A percentile compares a stretch with the other conserved stretches of the same genome.
phyloP scores from a whole-genome alignment of 1,284 basidiomycete genomes.

The Pterulicium gracile region DNA sequence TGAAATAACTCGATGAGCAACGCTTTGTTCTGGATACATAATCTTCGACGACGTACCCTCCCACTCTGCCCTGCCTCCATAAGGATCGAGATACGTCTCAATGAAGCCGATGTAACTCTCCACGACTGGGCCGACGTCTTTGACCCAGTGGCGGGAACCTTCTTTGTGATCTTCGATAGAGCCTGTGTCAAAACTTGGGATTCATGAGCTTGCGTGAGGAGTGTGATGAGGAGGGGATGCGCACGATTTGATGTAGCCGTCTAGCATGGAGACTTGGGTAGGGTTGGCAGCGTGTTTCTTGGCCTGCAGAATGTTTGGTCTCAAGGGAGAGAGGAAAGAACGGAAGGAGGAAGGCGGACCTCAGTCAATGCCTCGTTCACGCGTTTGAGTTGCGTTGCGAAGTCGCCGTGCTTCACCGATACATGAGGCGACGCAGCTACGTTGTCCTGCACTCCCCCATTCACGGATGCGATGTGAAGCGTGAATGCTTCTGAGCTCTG shows the following conservation, averaged over 20 bases:
- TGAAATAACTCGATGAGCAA: no score
- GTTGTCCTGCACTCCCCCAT: no score
- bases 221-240: conserved; percentile 12
- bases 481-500: conserved; percentile 19
- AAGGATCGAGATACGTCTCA: conserved; percentile 78
- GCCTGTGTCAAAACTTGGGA: conserved; percentile 57
- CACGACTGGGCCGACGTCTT: conserved; percentile 78
- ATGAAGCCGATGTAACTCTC: conserved; percentile 78
- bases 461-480: neutral
- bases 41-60: conserved; percentile 41
- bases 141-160: conserved; percentile 71
- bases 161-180: conserved; percentile 71
- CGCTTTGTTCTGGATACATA: neutral
- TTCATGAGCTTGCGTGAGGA: neutral
- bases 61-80: conserved; percentile 77
- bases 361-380: neutral
- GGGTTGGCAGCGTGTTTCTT: conserved; percentile 64
- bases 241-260: conserved; percentile 69
- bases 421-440: neutral
- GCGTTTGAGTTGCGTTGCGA: neutral
- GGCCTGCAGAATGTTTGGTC: conserved; percentile 38
- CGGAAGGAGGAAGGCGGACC: neutral
- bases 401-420: neutral
- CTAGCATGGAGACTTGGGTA: conserved; percentile 63
- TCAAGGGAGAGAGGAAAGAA: neutral